phyloP scores from a whole-genome alignment of 371 early-diverging fungal genomes.

The Mortierella sp. region DNA sequence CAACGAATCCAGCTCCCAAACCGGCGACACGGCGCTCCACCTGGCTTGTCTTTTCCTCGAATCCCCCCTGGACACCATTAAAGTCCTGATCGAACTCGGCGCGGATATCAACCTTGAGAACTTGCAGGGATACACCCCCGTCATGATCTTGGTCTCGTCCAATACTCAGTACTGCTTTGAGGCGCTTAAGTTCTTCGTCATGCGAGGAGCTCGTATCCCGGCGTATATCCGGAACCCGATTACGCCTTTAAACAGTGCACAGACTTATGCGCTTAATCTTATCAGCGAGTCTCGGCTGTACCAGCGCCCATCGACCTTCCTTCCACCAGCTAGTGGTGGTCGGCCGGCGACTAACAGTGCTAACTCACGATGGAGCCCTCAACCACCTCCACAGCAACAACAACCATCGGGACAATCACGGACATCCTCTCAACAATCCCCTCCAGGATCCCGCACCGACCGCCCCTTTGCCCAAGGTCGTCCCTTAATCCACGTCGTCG shows the following conservation, averaged over 20 bases:
- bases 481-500: conserved; percentile 52
- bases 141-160: conserved; percentile 55
- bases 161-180: conserved; percentile 56
- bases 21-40: conserved; percentile 55
- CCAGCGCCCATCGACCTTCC: no score
- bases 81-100: conserved; percentile 46
- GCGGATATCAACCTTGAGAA: conserved; percentile 57
- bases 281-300: conserved; percentile 36
- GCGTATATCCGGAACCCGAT: conserved; percentile 55
- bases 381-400: neutral
- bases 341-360: neutral
- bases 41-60: conserved; percentile 54
- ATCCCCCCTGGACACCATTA: conserved; percentile 51
- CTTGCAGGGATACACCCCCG: conserved; percentile 52
- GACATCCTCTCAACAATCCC: neutral
- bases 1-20: conserved; percentile 51
- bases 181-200: conserved; percentile 55
- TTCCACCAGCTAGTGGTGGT: neutral
- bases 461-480: conserved; percentile 31
- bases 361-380: neutral
- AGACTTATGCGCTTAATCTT: conserved; percentile 43
- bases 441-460: neutral
- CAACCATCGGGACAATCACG: neutral
- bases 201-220: conserved; percentile 56
- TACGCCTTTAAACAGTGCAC: conserved; percentile 49